phyloP scores from a whole-genome alignment of 495 filamentous ascomycete species.

The Parathielavia appendiculata region DNA sequence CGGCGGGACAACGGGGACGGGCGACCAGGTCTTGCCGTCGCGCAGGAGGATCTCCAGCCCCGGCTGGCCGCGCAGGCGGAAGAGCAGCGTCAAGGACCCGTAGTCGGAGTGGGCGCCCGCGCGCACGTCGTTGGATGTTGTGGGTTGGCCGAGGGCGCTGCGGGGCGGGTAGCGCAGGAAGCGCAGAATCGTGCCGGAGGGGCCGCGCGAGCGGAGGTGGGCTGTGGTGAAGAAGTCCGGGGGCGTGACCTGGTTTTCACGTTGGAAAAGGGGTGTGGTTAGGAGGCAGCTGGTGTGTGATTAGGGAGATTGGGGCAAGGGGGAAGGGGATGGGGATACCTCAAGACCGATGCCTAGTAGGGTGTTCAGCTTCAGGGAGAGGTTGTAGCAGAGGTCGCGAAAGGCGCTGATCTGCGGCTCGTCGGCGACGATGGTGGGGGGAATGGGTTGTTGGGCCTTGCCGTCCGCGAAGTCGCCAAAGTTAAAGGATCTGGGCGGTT shows the following conservation, averaged over 20 bases:
- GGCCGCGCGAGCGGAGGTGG: conserved; percentile 54
- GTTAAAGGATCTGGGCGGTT: conserved; percentile 71
- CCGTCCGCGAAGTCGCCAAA: conserved; percentile 69
- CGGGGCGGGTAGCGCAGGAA: conserved; percentile 70
- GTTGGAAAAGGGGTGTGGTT: not conserved
- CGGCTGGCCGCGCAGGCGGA: conserved; percentile 75
- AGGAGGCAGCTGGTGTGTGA: conserved; percentile 30
- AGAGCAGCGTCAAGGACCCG: conserved; percentile 80
- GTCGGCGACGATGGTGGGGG: conserved; percentile 54
- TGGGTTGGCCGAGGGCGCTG: conserved; percentile 49
- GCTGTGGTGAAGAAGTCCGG: conserved; percentile 67
- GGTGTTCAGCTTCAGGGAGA: conserved; percentile 65
- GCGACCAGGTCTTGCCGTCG: conserved; percentile 47
- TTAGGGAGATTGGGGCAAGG: not conserved
- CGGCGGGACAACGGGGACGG: conserved; percentile 57
- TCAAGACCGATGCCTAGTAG: conserved; percentile 72
- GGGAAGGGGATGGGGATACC: conserved; percentile 30
- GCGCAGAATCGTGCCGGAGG: conserved; percentile 73
- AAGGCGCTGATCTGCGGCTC: conserved; percentile 61
- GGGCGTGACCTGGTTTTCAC: conserved; percentile 14
- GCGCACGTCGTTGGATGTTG: conserved; percentile 63
- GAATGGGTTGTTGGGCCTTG: conserved; percentile 77
- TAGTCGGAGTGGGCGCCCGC: conserved; percentile 91
- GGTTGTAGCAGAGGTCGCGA: conserved; percentile 60
- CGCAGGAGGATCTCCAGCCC: conserved; percentile 79